Base-by-base conservation (phyloP, 441 rosid species). In the Gossypium schwendimanii region DNA sequence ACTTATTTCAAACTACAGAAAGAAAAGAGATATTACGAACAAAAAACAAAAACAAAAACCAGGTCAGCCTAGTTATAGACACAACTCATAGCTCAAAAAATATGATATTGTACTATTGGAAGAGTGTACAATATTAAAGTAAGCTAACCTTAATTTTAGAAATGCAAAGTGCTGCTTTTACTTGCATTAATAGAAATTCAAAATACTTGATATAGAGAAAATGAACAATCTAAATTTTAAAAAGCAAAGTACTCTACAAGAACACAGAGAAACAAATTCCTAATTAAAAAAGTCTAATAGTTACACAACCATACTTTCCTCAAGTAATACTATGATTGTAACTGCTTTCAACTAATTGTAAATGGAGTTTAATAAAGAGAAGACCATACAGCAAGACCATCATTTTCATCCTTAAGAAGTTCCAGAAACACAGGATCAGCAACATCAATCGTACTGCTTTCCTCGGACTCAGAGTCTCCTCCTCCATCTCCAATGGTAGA, bases 361-460 rank as follows among this genome's bases (percentile, higher is more conserved):
- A 39, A 72, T 20, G 47, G 72, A 72, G 55, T 53, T 68, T 36
- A 14, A 15, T 70, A 45, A 14, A 75, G 31, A 36, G 63, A 61
- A 55, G 69, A 74, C 33, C 87, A 72, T 91, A 94, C 97, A 66
- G 93, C 91, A 75, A 94, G 85, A 65, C 97, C 97, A 74, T 94
- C 44, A 39, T 39, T 39, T 39, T 39, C 44, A 39, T 39, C 44
- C 44, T 39, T 39, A 39, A 39, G 44, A 39, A 39, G 44, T 39
- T 39, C 44, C 44, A 39, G 44, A 39, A 39, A 39, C 44, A 39
- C 44, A 39, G 44, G 44, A 39, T 39, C 44, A 39, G 44, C 44
- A 39, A 39, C 44, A 39, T 39, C 44, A 39, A 39, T 39, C 11
- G 44, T 39, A 39, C 44, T 39, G 44, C 44, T 39, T 39, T 39